These are phyloP conservation scores for Panicum virgatum DNA, from an alignment of 202 grass and related monocot species.

Conservation along the genomic window DNA sequence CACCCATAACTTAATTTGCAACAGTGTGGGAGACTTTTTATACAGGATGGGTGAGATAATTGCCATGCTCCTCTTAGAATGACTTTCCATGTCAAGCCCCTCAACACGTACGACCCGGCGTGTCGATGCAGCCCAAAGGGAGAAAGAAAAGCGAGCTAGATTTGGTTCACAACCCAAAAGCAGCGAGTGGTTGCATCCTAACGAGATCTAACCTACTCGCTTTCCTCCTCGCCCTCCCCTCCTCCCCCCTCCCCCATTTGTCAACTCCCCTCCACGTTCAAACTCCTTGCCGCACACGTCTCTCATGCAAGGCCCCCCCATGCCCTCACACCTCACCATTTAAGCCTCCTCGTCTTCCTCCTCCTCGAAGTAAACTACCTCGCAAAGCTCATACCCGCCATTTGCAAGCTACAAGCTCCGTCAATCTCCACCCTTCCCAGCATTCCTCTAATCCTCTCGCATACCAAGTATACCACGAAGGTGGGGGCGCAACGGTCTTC, in stretches of 20 bases:
- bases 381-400: neutral
- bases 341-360: slow-evolving; percentile 21
- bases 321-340: slow-evolving; percentile 16
- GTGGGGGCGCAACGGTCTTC: no score
- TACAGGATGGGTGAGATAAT: no score
- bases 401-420: neutral
- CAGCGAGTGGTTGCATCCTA: slow-evolving; percentile 38
- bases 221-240: neutral
- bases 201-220: slow-evolving; percentile 54
- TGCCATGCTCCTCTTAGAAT: no score
- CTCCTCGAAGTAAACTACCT: neutral
- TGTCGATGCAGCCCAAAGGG: slow-evolving; percentile 17
- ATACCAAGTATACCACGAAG: no score
- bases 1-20: no score
- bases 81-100: slow-evolving; percentile 5
- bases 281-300: slow-evolving; percentile 49
- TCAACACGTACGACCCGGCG: neutral
- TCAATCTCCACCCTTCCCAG: neutral
- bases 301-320: neutral
- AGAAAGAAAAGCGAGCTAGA: slow-evolving; percentile 5
- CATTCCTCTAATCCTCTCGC: no score
- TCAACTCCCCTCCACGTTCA: slow-evolving; percentile 40
- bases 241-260: slow-evolving; percentile 1
- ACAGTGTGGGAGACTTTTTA: no score
- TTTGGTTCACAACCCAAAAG: slow-evolving; percentile 41